Evolutionary conservation across 306 rosid genomes (phyloP).

Genomic region (Arachis hypogaea): DNA sequence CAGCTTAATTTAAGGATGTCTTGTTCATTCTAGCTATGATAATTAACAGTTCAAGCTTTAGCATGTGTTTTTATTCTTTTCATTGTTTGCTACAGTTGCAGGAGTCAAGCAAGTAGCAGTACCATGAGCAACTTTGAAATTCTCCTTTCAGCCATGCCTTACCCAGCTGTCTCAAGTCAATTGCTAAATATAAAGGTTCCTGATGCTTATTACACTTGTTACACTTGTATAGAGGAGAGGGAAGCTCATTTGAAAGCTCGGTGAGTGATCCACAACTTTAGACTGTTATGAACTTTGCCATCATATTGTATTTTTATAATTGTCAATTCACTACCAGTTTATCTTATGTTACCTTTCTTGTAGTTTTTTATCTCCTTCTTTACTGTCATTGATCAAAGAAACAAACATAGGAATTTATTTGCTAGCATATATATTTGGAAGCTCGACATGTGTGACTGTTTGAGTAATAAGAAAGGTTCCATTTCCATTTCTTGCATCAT

Average conservation of each 20-base stretch:
- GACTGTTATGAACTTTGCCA: background rate
- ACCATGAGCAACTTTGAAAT: slow-evolving; percentile 61
- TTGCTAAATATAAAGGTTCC: slow-evolving; percentile 73
- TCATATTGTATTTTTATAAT: slow-evolving; percentile 11
- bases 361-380: slow-evolving; percentile 3
- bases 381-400: slow-evolving; percentile 15
- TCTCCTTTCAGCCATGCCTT: slow-evolving; percentile 63
- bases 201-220: slow-evolving; percentile 9
- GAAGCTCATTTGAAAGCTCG: slow-evolving; percentile 93
- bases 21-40: slow-evolving; percentile 24
- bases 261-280: slow-evolving; percentile 58
- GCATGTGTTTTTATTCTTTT: background rate
- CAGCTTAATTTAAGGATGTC: background rate
- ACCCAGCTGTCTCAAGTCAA: slow-evolving; percentile 69
- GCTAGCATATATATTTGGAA: slow-evolving; percentile 7
- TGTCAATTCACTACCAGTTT: slow-evolving; percentile 6
- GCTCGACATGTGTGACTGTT: slow-evolving; percentile 7
- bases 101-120: slow-evolving; percentile 11
- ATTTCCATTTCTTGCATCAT: background rate
- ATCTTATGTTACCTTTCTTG: slow-evolving; percentile 23
- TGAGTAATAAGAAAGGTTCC: slow-evolving; percentile 18
- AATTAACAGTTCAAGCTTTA: slow-evolving; percentile 1
- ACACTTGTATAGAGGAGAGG: slow-evolving; percentile 63
- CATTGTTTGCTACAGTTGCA: too few relatives aligned
- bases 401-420: background rate